phyloP scores from a whole-genome alignment of 805 yeast species.

The Hanseniaspora vineae region DNA sequence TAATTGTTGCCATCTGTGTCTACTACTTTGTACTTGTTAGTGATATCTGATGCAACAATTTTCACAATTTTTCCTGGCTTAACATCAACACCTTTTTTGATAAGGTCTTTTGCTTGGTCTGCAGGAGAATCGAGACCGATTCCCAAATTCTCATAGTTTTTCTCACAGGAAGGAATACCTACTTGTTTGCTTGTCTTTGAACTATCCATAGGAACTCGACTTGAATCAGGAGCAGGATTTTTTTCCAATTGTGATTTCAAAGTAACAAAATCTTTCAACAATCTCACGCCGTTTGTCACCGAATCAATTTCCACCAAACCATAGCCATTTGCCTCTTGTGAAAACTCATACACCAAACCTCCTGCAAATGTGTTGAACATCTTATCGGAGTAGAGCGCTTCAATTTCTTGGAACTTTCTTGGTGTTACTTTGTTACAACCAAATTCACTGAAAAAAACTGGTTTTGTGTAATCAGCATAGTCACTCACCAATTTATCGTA shows the following conservation, averaged over 20 bases:
- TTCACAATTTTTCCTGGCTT: conserved; percentile 36
- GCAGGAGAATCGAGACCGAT: conserved; percentile 4
- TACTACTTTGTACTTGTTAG: no score
- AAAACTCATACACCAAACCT: conserved; percentile 70
- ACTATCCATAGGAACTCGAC: no score
- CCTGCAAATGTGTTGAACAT: conserved; percentile 77
- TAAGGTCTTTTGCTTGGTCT: conserved; percentile 32
- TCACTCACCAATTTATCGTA: conserved; percentile 57
- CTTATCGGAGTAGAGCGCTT: conserved; percentile 49
- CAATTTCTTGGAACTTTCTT: conserved; percentile 64
- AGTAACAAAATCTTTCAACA: conserved; percentile 35
- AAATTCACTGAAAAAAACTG: conserved; percentile 81
- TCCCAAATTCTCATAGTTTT: conserved; percentile 3
- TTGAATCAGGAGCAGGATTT: conserved; percentile 26
- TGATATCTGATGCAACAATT: no score
- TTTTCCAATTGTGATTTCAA: conserved; percentile 33
- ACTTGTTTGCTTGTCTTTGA: conserved; percentile 2
- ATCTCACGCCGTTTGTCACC: conserved; percentile 25
- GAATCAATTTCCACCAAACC: conserved; percentile 51
- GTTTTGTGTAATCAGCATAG: conserved; percentile 54
- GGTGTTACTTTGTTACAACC: conserved; percentile 83
- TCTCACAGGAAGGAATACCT: conserved; percentile 15
- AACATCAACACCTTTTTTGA: conserved; percentile 36
- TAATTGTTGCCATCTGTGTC: no score
- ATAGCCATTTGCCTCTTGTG: conserved; percentile 68